A percentile compares a stretch with the other conserved stretches of the same genome.
Evolutionary conservation across 106 monocot species (phyloP).

Genomic region (Agapanthus africanus): DNA sequence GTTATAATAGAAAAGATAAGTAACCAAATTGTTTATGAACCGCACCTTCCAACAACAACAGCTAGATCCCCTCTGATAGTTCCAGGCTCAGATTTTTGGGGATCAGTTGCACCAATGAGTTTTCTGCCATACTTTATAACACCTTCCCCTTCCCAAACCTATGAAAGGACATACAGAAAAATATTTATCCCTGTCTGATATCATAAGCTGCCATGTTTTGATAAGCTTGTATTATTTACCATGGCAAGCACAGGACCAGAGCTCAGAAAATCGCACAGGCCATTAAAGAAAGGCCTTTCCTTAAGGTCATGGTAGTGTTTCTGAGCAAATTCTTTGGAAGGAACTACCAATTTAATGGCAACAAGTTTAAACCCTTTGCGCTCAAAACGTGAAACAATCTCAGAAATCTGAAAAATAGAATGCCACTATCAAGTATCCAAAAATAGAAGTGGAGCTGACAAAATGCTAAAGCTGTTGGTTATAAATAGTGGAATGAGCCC

Average conservation of each 20-base stretch:
- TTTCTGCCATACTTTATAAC: conserved; percentile 94
- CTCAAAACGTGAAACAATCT: conserved; percentile 86
- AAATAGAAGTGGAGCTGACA: neutral
- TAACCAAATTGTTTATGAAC: too few species aligned
- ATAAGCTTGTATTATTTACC: conserved; percentile 35
- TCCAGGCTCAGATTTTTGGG: conserved; percentile 92
- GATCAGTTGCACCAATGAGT: conserved; percentile 95
- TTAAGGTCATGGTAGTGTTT: conserved; percentile 97
- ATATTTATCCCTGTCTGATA: neutral
- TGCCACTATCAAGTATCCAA: neutral
- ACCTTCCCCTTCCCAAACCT: conserved; percentile 99
- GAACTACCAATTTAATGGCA: conserved; percentile 79
- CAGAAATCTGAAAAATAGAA: conserved; percentile 53
- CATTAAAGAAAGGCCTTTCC: conserved; percentile 90
- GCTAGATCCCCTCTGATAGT: conserved; percentile 97
- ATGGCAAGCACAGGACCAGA: conserved; percentile 95
- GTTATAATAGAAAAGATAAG: too few species aligned
- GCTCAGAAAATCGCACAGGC: conserved; percentile 87
- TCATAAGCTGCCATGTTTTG: neutral
- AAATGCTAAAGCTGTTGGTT: too few species aligned
- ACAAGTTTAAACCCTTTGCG: conserved; percentile 92
- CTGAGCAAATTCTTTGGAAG: conserved; percentile 84
- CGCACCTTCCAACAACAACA: conserved; percentile 96
- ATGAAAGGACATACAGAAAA: neutral
- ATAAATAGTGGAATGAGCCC: too few species aligned